phyloP scores from a whole-genome alignment of 2,329 filamentous ascomycete genomes.

The Penicillium thymicola region DNA sequence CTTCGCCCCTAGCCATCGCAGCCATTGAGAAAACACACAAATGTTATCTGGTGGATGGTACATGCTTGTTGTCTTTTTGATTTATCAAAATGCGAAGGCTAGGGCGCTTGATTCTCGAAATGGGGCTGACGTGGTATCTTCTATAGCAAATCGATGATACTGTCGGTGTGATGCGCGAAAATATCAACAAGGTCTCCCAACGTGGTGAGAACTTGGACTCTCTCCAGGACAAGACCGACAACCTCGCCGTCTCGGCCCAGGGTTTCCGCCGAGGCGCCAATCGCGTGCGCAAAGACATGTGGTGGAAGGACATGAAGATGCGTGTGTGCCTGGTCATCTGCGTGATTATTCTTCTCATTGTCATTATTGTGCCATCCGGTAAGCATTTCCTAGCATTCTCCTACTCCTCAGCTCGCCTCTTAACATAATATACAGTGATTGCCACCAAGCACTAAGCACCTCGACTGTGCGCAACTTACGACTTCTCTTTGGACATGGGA shows the following conservation, averaged over 20 bases:
- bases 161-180: conserved; percentile 91
- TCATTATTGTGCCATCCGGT: conserved; percentile 91
- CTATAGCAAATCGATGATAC: conserved; percentile 93
- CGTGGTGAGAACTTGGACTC: conserved; percentile 85
- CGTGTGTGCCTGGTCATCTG: conserved; percentile 90
- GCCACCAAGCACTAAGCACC: conserved; percentile 41
- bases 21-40: neutral
- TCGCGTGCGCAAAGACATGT: conserved; percentile 95
- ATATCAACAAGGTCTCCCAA: conserved; percentile 94
- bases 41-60: neutral
- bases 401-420: conserved; percentile 5
- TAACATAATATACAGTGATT: conserved; percentile 38
- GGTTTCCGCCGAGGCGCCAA: conserved; percentile 96
- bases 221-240: conserved; percentile 89
- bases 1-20: neutral
- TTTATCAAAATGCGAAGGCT: neutral
- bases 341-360: conserved; percentile 83
- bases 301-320: conserved; percentile 99
- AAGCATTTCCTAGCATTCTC: conserved; percentile 38
- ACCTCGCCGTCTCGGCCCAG: conserved; percentile 86
- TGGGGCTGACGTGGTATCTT: conserved; percentile 19
- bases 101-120: neutral
- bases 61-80: neutral
- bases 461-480: conserved; percentile 27
- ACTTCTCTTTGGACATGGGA: conserved; percentile 30